Evolutionary conservation across 176 grass and related monocot genomes (phyloP).

Genomic region (Elaeis guineensis): DNA sequence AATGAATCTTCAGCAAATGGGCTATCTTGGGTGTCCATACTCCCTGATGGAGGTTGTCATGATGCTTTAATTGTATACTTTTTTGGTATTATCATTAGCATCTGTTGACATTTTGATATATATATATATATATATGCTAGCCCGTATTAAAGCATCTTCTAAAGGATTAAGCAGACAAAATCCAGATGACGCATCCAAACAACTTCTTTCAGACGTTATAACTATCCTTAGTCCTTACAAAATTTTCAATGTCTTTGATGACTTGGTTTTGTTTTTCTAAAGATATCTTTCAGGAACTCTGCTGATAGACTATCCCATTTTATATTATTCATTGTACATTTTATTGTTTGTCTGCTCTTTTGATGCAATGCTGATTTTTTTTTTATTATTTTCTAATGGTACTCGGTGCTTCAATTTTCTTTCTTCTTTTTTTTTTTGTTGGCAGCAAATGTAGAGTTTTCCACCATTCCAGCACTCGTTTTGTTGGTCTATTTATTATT

Average conservation of each 20-base stretch:
- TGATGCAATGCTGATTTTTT: no score
- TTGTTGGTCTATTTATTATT: no score
- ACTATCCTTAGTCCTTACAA: background rate
- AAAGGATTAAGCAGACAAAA: conserved; percentile 53
- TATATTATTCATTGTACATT: background rate
- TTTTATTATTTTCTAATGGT: no score
- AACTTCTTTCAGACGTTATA: conserved; percentile 49
- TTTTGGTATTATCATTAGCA: background rate
- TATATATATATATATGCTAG: no score
- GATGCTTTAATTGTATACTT: background rate
- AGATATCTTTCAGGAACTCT: background rate
- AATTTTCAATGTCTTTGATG: background rate
- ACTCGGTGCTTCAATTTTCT: no score
- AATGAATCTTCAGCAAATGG: conserved; percentile 46
- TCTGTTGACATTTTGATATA: conserved; percentile 15
- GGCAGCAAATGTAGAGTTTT: no score
- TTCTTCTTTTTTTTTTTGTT: no score
- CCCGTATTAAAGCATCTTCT: conserved; percentile 69
- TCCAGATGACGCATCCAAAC: conserved; percentile 33
- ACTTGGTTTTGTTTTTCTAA: background rate
- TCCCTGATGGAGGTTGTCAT: conserved; percentile 59
- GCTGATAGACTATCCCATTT: background rate
- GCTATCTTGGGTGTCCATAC: conserved; percentile 29
- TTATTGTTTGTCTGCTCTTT: no score
- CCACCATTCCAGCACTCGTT: no score